Base-by-base conservation (phyloP, 2,329 filamentous ascomycete genomes). In the Fusarium albidum region DNA sequence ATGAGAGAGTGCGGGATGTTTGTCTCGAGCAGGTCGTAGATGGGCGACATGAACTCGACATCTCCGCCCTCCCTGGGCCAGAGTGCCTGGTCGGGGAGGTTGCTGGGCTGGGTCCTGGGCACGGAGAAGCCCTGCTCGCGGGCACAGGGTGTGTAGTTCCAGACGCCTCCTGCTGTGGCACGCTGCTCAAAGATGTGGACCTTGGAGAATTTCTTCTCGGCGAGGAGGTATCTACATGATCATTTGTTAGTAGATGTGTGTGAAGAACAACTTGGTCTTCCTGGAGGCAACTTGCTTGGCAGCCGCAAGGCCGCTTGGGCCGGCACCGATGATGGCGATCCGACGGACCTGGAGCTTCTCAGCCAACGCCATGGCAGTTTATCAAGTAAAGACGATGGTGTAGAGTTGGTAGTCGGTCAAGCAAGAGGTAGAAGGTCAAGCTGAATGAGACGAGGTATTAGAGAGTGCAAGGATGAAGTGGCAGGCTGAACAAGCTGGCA, bases 1-100 rank as follows among this genome's bases (percentile, higher is more conserved):
- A 94, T 93, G 27, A 93, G 70, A 1, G 77, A 77, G 51, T 88
- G 82, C 0, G 90, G 89, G 29, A 93, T 90, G 69, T 94, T 94
- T 2, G 89, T 91, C 68, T 92, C 88, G 3, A 92, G 75, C 11
- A 77, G 73, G 44, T 89, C 83, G 68, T 92, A 92, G 38, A 92
- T 77, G 0, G 89, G 87, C 3, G 87, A 89, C n/a, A 88, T 75
- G 59, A 90, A 91, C 3, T 80, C 72, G 3, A 82, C 75, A 27
- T 61, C 61, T 2, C 47, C 47, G 14, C 52, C 49, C 2, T 65
- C 57, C 13, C 66, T 64, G n/a, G 69, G 53, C 49, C 57, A 56
- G 5, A 73, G 66, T 13, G 69, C 67, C 80, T 83, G 85, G 75
- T 80, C 73, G 4, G 70, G 68, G 5, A 58, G 43, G 13, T 41